Percentiles rank a stretch among this genome's conserved stretches.
These are phyloP conservation scores for Trichomonas gallinae DNA, from an alignment of 208 protist genomes.

Conservation along the genomic window DNA sequence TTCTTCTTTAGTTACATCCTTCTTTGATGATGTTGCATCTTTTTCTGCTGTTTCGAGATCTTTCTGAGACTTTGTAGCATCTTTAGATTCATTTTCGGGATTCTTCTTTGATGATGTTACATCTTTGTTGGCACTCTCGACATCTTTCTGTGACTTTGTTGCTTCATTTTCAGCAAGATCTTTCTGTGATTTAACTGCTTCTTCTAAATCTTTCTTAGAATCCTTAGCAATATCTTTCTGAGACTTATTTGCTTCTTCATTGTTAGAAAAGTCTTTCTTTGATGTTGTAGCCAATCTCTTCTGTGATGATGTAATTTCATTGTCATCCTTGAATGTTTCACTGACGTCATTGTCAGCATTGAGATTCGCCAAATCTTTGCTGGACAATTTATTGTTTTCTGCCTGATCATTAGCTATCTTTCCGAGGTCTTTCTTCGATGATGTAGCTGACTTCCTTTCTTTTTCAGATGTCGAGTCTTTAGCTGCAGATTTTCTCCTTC, in stretches of 20 bases:
- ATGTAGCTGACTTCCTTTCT: not conserved
- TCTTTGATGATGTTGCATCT: not conserved
- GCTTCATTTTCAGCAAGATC: too few species aligned
- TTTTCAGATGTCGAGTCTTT: not conserved
- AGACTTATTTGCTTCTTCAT: not conserved
- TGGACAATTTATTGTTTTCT: too few species aligned
- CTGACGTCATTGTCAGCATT: too few species aligned
- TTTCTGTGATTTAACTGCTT: too few species aligned
- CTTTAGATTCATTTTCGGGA: not conserved
- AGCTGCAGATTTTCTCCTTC: too few species aligned
- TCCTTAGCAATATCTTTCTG: not conserved
- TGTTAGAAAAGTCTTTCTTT: not conserved
- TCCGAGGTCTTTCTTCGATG: not conserved
- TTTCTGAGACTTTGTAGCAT: not conserved
- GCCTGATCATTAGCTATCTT: not conserved
- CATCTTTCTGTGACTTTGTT: too few species aligned
- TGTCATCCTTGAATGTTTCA: not conserved
- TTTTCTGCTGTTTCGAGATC: not conserved
- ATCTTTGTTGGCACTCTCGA: too few species aligned
- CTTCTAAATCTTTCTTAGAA: not conserved
- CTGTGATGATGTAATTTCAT: not conserved
- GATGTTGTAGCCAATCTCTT: not conserved
- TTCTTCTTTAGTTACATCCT: not conserved
- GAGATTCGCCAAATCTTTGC: too few species aligned
- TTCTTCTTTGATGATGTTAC: not conserved